Conservation (phyloP, 768 basidiomycete genomes). For the Rhizopogon roseolus region DNA sequence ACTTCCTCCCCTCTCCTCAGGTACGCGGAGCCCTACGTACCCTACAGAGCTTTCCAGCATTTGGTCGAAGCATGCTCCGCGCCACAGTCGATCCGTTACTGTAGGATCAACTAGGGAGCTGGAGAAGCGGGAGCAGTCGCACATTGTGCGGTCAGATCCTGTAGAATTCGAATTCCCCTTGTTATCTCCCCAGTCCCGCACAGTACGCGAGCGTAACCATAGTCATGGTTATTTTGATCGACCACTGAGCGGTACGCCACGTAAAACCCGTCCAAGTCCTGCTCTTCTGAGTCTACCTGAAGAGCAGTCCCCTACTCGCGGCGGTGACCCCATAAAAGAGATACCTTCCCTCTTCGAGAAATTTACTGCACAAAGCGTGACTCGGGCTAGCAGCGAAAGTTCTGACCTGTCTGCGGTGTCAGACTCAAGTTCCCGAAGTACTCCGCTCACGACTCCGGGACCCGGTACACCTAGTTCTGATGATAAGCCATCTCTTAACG, state of each 20-base stretch:
- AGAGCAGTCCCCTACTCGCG: background rate
- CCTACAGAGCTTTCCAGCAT: slow-evolving; percentile 40
- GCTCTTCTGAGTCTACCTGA: background rate
- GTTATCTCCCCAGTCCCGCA: slow-evolving; percentile 4
- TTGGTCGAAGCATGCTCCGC: slow-evolving; percentile 24
- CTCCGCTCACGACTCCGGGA: slow-evolving; percentile 38
- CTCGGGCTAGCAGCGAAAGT: slow-evolving; percentile 25
- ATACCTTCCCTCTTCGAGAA: background rate
- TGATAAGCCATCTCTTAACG: slow-evolving; percentile 7
- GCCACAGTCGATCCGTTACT: background rate
- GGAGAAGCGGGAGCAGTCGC: slow-evolving; percentile 26
- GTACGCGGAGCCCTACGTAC: slow-evolving; percentile 36
- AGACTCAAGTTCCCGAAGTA: slow-evolving; percentile 37
- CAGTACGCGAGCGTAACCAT: slow-evolving; percentile 41
- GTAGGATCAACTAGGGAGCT: slow-evolving; percentile 53
- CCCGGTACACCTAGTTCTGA: slow-evolving; percentile 16
- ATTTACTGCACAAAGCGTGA: slow-evolving; percentile 5
- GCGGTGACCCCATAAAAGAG: background rate
- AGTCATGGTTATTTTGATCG: slow-evolving; percentile 54
- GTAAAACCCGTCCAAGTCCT: slow-evolving; percentile 1
- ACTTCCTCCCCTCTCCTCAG: slow-evolving; percentile 6
- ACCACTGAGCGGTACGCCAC: slow-evolving; percentile 19
- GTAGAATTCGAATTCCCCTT: slow-evolving; percentile 28
- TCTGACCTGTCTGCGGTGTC: slow-evolving; percentile 46
- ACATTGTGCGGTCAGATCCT: slow-evolving; percentile 12